A percentile compares a stretch with the other conserved stretches of the same genome.
Conservation (phyloP, 2,329 filamentous ascomycete genomes). For the Podosphaera fusca region DNA sequence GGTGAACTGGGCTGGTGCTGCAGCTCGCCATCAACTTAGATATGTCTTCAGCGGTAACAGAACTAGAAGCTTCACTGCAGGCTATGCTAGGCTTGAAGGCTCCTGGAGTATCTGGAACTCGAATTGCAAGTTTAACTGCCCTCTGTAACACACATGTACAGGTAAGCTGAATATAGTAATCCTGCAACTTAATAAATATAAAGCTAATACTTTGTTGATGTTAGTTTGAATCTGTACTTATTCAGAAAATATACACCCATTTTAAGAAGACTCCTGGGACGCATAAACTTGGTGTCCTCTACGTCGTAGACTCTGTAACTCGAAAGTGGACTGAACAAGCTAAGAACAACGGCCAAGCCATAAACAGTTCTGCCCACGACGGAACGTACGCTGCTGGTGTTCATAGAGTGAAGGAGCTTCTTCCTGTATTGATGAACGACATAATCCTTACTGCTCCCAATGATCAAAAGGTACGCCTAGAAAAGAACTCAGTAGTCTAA, state of each 20-base stretch:
- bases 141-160: conserved; percentile 78
- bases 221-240: conserved; percentile 84
- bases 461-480: conserved; percentile 79
- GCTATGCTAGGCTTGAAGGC: conserved; percentile 81
- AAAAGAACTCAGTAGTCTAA: conserved; percentile 2
- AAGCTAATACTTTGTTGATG: conserved; percentile 5
- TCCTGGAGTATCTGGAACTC: conserved; percentile 80
- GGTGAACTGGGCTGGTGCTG: conserved; percentile 4
- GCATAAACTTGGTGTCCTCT: conserved; percentile 96
- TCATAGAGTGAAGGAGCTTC: conserved; percentile 84
- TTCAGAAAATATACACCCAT: conserved; percentile 90
- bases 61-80: conserved; percentile 74
- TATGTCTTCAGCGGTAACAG: conserved; percentile 70
- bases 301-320: conserved; percentile 99
- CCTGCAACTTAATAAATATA: conserved; percentile 1
- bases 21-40: conserved; percentile 7
- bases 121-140: conserved; percentile 67
- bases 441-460: conserved; percentile 70
- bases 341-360: conserved; percentile 60
- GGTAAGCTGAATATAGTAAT: conserved; percentile 31
- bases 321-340: conserved; percentile 96
- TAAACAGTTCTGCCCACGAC: conserved; percentile 60
- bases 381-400: conserved; percentile 90
- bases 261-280: conserved; percentile 87
- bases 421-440: conserved; percentile 88